Evolutionary conservation across 2,329 filamentous ascomycete species (phyloP).

Genomic region (Diplodia corticola): DNA sequence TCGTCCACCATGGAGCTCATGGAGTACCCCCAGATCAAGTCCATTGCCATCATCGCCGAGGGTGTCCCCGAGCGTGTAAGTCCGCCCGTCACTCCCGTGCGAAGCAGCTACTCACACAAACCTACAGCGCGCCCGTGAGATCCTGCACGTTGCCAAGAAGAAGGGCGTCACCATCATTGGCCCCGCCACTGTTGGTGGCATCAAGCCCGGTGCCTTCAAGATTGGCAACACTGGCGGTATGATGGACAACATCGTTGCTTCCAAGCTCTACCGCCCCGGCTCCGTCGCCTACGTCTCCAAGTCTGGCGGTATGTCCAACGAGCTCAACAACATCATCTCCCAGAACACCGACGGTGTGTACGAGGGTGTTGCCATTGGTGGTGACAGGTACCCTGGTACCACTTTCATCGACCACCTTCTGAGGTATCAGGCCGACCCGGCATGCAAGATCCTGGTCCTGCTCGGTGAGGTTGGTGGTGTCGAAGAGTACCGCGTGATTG

Average conservation of each 20-base stretch:
- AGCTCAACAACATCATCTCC: conserved; percentile 99
- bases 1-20: conserved; percentile 98
- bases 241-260: conserved; percentile 99
- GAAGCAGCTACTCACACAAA: conserved; percentile 24
- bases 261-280: conserved; percentile 99
- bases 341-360: conserved; percentile 97
- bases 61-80: conserved; percentile 96
- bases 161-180: conserved; percentile 99
- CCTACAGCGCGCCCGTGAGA: conserved; percentile 86
- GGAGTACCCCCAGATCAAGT: conserved; percentile 95
- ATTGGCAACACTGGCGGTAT: conserved; percentile 99
- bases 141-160: conserved; percentile 93
- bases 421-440: conserved; percentile 92
- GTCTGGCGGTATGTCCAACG: conserved; percentile 99
- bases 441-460: conserved; percentile 95
- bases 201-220: conserved; percentile 99
- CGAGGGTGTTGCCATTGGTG: conserved; percentile 98
- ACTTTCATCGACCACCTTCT: conserved; percentile 99
- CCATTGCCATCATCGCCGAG: conserved; percentile 98
- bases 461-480: conserved; percentile 99
- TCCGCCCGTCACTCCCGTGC: conserved; percentile 28
- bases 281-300: conserved; percentile 99
- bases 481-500: conserved; percentile 99
- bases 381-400: conserved; percentile 97
- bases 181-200: conserved; percentile 96